phyloP scores from a whole-genome alignment of 2,329 filamentous ascomycete species.

The Colletotrichum spinosum region DNA sequence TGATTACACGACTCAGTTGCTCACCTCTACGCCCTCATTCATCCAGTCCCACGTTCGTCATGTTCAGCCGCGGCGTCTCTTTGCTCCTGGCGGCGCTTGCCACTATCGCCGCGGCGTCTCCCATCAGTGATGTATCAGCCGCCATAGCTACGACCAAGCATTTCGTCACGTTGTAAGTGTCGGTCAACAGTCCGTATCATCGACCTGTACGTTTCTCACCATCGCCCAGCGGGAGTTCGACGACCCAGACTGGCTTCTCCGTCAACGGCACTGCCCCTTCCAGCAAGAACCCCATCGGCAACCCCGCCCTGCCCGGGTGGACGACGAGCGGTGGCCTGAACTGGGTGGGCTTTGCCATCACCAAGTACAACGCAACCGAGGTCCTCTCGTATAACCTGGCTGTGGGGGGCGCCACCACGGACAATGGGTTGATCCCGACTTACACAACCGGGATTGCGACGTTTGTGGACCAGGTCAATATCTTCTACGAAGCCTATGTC shows the following conservation, averaged over 20 bases:
- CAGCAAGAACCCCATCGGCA: constrained; percentile 67
- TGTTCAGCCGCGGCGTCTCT: too few species aligned
- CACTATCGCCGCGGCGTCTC: too few species aligned
- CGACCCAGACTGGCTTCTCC: constrained; percentile 11
- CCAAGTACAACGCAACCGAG: constrained; percentile 56
- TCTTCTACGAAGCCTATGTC: constrained; percentile 2
- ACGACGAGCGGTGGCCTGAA: constrained; percentile 63
- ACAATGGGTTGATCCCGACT: constrained; percentile 62
- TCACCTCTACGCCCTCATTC: too few species aligned
- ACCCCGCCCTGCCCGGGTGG: constrained; percentile 65
- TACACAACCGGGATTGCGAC: constrained; percentile 59
- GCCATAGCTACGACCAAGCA: too few species aligned
- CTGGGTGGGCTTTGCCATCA: constrained; percentile 62
- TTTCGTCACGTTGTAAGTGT: too few species aligned
- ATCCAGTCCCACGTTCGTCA: too few species aligned
- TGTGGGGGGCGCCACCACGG: constrained; percentile 65
- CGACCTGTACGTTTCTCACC: too few species aligned
- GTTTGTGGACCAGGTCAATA: constrained; percentile 61
- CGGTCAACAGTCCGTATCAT: too few species aligned
- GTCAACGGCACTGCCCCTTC: constrained; percentile 14
- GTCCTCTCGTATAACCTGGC: constrained; percentile 66
- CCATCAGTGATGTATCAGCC: too few species aligned
- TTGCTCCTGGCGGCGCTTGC: too few species aligned
- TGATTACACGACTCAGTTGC: too few species aligned
- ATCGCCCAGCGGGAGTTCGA: constrained; percentile 7